Conservation (phyloP, 2,329 filamentous ascomycete species). For the Stachybotrys elegans region DNA sequence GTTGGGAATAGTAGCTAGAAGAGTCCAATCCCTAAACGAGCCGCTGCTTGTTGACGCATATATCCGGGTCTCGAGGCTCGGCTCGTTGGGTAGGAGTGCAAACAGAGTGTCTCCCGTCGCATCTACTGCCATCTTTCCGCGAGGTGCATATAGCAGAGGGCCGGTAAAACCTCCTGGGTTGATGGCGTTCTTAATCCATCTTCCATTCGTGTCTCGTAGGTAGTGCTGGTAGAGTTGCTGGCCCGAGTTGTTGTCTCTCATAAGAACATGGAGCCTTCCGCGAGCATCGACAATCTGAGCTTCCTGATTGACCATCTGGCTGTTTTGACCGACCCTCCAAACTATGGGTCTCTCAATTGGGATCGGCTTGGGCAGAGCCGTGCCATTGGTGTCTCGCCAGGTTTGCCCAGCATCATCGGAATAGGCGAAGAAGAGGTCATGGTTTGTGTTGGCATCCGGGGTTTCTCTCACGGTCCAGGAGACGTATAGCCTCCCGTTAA, state of each 20-base stretch:
- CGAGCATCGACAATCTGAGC: conserved; percentile 10
- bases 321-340: conserved; percentile 10
- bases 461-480: conserved; percentile 15
- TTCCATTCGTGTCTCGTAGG: conserved; percentile 7
- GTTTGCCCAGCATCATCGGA: conserved; percentile 10
- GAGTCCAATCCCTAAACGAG: conserved; percentile 8
- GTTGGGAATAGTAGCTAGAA: conserved; percentile 5
- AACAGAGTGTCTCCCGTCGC: conserved; percentile 9
- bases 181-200: conserved; percentile 10
- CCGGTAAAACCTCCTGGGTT: conserved; percentile 6
- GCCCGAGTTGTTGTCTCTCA: conserved; percentile 10
- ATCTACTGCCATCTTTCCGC: conserved; percentile 13
- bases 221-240: conserved; percentile 11
- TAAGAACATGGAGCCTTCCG: conserved; percentile 12
- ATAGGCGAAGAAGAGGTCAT: conserved; percentile 13
- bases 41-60: conserved; percentile 6
- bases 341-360: conserved; percentile 6
- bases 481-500: conserved; percentile 8
- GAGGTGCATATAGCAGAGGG: conserved; percentile 9
- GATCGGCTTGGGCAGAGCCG: conserved; percentile 3
- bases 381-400: conserved; percentile 11
- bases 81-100: conserved; percentile 11
- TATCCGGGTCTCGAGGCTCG: conserved; percentile 8
- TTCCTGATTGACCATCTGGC: conserved; percentile 16
- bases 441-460: conserved; percentile 13